phyloP scores from a whole-genome alignment of 2,329 filamentous ascomycete genomes.

The Fusarium vanettenii region DNA sequence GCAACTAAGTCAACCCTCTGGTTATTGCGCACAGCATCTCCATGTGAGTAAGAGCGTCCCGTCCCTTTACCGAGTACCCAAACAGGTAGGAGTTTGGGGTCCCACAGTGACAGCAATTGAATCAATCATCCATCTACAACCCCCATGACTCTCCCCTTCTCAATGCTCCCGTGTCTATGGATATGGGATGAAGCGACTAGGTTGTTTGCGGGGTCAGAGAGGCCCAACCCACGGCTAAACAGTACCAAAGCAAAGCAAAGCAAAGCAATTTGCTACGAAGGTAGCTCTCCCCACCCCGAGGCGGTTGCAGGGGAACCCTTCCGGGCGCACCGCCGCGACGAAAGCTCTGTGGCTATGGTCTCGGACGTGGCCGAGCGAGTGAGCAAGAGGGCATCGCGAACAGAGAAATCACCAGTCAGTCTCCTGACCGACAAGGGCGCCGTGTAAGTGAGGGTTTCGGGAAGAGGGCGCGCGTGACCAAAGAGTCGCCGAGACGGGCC shows the following conservation, averaged over 20 bases:
- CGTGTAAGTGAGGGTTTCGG: slow-evolving; percentile 13
- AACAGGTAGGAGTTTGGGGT: neutral
- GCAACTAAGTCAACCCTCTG: slow-evolving; percentile 8
- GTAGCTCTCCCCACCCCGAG: slow-evolving; percentile 14
- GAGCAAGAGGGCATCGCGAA: slow-evolving; percentile 13
- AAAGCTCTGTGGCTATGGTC: slow-evolving; percentile 11
- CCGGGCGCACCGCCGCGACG: neutral
- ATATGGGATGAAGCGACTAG: slow-evolving; percentile 28
- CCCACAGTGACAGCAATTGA: slow-evolving; percentile 12
- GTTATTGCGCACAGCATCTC: neutral
- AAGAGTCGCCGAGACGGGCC: slow-evolving; percentile 17
- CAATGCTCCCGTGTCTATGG: slow-evolving; percentile 18
- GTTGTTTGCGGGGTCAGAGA: slow-evolving; percentile 33
- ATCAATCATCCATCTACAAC: slow-evolving; percentile 9
- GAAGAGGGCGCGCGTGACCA: slow-evolving; percentile 16
- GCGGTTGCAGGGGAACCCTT: slow-evolving; percentile 22
- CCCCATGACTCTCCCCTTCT: slow-evolving; percentile 17
- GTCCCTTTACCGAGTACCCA: slow-evolving; percentile 12
- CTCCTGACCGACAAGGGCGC: slow-evolving; percentile 22
- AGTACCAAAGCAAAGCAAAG: slow-evolving; percentile 20
- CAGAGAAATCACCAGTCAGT: slow-evolving; percentile 24
- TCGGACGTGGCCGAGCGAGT: slow-evolving; percentile 13
- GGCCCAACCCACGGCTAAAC: slow-evolving; percentile 11
- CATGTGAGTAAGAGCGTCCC: neutral
- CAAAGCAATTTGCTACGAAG: slow-evolving; percentile 29